Percentiles rank a stretch among this genome's conserved stretches.
Evolutionary conservation across 208 protist genomes (phyloP).

Genomic region (Herpetomonas tarakana): DNA sequence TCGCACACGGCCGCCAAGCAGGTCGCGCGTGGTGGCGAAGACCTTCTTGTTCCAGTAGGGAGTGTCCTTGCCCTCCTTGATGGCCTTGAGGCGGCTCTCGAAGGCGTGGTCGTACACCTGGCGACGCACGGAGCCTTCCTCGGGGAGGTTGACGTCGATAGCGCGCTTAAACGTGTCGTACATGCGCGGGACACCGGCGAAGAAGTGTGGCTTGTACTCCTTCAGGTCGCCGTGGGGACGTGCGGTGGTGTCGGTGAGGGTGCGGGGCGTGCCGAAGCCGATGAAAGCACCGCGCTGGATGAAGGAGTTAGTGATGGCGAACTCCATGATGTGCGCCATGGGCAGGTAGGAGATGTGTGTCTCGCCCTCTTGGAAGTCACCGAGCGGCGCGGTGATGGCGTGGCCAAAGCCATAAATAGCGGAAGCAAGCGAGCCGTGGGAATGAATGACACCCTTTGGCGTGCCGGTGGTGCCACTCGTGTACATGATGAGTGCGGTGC

Average conservation of each 20-base stretch:
- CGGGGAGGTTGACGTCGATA: conserved; percentile 35
- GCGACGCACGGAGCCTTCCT: conserved; percentile 21
- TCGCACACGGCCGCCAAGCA: conserved; percentile 44
- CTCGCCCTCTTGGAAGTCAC: conserved; percentile 23
- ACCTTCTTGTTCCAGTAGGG: conserved; percentile 58
- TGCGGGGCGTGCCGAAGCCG: conserved; percentile 45
- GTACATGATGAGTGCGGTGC: conserved; percentile 56
- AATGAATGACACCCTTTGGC: conserved; percentile 66
- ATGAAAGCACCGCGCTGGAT: conserved; percentile 29
- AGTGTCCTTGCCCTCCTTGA: conserved; percentile 32
- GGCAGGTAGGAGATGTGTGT: conserved; percentile 65
- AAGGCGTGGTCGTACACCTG: conserved; percentile 48
- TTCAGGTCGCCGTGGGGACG: conserved; percentile 46
- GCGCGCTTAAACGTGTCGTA: conserved; percentile 56
- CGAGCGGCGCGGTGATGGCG: conserved; percentile 23
- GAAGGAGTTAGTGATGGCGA: conserved; percentile 35
- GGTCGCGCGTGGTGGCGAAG: conserved; percentile 29
- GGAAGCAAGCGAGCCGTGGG: conserved; percentile 34
- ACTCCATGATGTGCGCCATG: conserved; percentile 81
- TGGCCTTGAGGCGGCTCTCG: conserved; percentile 19
- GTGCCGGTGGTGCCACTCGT: conserved; percentile 71
- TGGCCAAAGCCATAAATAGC: conserved; percentile 14
- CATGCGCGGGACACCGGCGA: conserved; percentile 57
- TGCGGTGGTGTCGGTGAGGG: conserved; percentile 31
- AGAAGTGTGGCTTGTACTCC: conserved; percentile 47